Evolutionary conservation across 164 flowering plant genomes (phyloP).

Genomic region (Tetracentron sinense): DNA sequence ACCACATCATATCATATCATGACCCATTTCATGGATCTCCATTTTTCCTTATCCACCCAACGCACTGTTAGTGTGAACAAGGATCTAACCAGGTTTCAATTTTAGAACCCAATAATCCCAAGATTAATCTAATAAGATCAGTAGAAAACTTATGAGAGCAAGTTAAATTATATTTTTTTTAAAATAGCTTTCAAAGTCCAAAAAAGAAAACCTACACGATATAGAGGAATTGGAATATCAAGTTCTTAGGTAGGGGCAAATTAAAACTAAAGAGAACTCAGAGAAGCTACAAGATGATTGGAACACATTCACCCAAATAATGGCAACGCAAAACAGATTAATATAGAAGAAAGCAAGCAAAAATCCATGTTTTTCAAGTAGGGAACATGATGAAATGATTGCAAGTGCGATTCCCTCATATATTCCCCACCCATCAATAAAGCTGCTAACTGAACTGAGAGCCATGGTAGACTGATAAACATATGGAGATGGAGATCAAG

Average conservation of each 20-base stretch:
- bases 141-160: too few relatives aligned
- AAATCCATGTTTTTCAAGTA: not conserved
- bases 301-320: not conserved
- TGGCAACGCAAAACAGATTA: not conserved
- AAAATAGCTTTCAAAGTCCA: not conserved
- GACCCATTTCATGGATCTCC: too few relatives aligned
- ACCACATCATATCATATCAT: too few relatives aligned
- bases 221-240: not conserved
- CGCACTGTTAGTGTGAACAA: too few relatives aligned
- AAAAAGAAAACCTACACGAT: not conserved
- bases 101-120: too few relatives aligned
- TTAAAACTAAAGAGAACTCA: not conserved
- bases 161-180: too few relatives aligned
- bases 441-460: not conserved
- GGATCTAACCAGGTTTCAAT: too few relatives aligned
- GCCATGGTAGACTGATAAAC: not conserved
- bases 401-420: not conserved
- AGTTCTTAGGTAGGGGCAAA: not conserved
- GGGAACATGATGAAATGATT: not conserved
- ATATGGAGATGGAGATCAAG: not conserved
- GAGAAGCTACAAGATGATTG: not conserved
- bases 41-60: too few relatives aligned
- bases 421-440: not conserved
- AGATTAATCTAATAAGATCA: too few relatives aligned
- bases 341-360: not conserved